Evolutionary conservation across 139 green algal genomes (phyloP).

Genomic region (Closterium sp.): DNA sequence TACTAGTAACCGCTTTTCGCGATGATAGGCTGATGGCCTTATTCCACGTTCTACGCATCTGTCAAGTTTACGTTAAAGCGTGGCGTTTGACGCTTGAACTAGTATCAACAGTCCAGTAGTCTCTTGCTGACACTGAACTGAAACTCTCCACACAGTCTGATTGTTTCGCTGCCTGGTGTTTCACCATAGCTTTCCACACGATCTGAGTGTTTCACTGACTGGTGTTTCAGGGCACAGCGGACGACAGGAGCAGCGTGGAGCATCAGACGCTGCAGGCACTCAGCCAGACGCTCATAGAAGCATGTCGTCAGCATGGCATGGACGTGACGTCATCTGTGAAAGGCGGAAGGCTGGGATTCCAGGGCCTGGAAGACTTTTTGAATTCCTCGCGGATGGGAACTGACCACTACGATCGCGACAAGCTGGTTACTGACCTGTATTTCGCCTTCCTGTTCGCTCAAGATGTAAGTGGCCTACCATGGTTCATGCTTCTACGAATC

Average conservation of each 20-base stretch:
- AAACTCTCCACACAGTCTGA: not conserved
- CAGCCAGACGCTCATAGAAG: not conserved
- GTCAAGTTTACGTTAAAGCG: too few species aligned
- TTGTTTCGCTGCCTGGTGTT: not conserved
- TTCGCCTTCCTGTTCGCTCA: constrained; percentile 12
- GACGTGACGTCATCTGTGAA: not conserved
- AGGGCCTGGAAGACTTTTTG: constrained; percentile 20
- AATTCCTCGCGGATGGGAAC: constrained; percentile 32
- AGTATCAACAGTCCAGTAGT: not conserved
- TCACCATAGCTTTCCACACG: too few species aligned
- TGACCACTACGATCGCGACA: constrained; percentile 37
- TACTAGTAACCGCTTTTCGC: too few species aligned
- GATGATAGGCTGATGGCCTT: not conserved
- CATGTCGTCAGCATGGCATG: not conserved
- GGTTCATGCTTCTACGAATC: not conserved
- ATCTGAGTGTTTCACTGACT: not conserved
- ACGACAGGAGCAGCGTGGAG: not conserved
- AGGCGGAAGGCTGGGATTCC: not conserved
- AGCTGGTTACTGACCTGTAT: constrained; percentile 36
- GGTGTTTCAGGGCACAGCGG: not conserved
- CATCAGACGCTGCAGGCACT: not conserved
- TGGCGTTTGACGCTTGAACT: too few species aligned
- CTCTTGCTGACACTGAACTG: not conserved
- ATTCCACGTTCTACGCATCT: not conserved
- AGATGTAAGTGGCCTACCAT: not conserved